These are phyloP conservation scores for Beauveria rudraprayagi DNA, from an alignment of 2,329 filamentous ascomycete genomes.

Conservation along the genomic window DNA sequence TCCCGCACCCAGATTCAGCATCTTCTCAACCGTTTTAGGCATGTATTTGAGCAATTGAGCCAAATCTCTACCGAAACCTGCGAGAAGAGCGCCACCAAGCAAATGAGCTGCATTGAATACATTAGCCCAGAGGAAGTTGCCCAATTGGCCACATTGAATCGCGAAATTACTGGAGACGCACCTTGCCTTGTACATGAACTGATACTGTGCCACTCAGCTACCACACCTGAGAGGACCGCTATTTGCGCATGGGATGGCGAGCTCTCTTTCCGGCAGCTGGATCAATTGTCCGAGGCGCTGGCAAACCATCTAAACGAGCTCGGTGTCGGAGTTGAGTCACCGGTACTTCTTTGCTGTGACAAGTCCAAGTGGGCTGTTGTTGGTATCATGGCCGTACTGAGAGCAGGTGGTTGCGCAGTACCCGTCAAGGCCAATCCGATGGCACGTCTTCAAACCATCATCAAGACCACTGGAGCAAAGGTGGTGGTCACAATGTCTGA, in stretches of 20 bases:
- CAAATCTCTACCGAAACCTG: background rate
- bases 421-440: conserved; percentile 17
- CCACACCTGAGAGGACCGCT: background rate
- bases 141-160: background rate
- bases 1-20: background rate
- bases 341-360: conserved; percentile 21
- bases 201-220: background rate
- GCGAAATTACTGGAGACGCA: background rate
- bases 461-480: background rate
- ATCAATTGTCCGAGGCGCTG: conserved; percentile 3
- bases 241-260: conserved; percentile 16
- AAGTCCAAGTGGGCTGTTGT: conserved; percentile 22
- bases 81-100: background rate
- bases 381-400: conserved; percentile 20
- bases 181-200: background rate
- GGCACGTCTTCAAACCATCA: background rate
- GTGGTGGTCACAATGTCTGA: conserved; percentile 1
- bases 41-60: background rate
- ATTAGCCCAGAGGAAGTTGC: background rate
- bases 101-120: background rate
- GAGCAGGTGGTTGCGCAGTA: conserved; percentile 24
- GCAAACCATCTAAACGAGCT: background rate
- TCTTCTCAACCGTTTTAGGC: background rate
- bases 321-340: background rate
- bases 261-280: conserved; percentile 15